Conservation (phyloP, 305 asterid genomes). For the Rubia balearica region DNA sequence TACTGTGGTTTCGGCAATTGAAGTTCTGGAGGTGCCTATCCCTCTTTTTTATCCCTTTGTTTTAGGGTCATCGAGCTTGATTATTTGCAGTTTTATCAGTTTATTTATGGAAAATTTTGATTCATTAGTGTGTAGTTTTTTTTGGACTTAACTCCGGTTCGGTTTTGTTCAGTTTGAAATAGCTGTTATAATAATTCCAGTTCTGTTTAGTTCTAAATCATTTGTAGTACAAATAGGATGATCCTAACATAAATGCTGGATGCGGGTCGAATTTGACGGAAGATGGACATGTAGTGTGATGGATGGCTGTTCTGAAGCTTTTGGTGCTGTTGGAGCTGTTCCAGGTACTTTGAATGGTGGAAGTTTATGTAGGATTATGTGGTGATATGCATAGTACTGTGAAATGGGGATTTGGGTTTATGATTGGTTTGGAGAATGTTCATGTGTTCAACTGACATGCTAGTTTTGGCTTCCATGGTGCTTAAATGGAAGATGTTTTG, state of each 20-base stretch:
- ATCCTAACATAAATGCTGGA: slow-evolving; percentile 91
- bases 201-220: not conserved
- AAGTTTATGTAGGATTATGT: not conserved
- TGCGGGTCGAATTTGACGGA: slow-evolving; percentile 91
- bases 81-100: not conserved
- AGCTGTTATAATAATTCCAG: no score
- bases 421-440: not conserved
- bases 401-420: not conserved
- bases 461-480: slow-evolving; percentile 11
- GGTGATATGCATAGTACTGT: not conserved
- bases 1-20: slow-evolving; percentile 80
- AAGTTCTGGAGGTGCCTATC: slow-evolving; percentile 61
- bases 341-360: slow-evolving; percentile 46
- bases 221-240: slow-evolving; percentile 46
- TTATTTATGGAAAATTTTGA: not conserved
- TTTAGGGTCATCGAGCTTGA: not conserved
- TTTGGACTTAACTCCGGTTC: not conserved
- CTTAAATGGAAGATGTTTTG: slow-evolving; percentile 20
- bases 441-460: not conserved
- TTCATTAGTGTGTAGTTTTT: not conserved
- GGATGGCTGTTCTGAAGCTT: slow-evolving; percentile 85
- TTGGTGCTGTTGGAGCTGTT: slow-evolving; percentile 94
- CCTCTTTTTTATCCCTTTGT: not conserved
- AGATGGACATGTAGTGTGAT: slow-evolving; percentile 82
- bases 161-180: not conserved